Percentiles rank a stretch among this genome's conserved stretches.
Conservation (phyloP, 257 asterid species). For the Cordia subcordata region DNA sequence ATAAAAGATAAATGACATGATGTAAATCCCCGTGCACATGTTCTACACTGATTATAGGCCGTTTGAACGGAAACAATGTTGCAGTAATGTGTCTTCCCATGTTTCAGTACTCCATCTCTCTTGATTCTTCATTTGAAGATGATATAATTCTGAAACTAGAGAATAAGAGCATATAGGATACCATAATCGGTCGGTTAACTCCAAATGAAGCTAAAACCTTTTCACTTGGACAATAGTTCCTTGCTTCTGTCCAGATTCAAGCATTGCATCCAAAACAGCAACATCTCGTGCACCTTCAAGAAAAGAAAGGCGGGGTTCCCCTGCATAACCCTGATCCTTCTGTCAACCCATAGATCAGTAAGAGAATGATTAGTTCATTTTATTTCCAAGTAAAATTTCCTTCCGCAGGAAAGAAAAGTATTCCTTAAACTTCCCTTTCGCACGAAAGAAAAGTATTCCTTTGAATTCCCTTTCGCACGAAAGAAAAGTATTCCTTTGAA, state of each 20-base stretch:
- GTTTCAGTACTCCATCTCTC: background rate
- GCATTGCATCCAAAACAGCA: slow-evolving; percentile 89
- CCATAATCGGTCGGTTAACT: background rate
- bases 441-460: too few species aligned
- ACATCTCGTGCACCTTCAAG: slow-evolving; percentile 84
- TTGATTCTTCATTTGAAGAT: background rate
- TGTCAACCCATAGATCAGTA: slow-evolving; percentile 20
- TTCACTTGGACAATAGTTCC: slow-evolving; percentile 63
- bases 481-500: too few species aligned
- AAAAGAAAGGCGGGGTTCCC: slow-evolving; percentile 63
- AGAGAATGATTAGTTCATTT: background rate
- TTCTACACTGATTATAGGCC: too few species aligned
- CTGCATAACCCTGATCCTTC: slow-evolving; percentile 46
- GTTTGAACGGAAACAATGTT: too few species aligned
- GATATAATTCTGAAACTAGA: background rate
- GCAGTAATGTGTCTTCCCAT: too few species aligned
- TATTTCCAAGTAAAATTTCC: background rate
- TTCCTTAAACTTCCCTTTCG: too few species aligned
- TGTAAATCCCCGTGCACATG: too few species aligned
- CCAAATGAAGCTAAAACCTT: slow-evolving; percentile 32
- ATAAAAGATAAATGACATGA: too few species aligned
- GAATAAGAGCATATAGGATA: too few species aligned
- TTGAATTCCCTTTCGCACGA: too few species aligned
- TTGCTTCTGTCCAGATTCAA: slow-evolving; percentile 69
- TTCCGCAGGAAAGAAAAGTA: too few species aligned